A percentile compares a stretch with the other conserved stretches of the same genome.
These are phyloP conservation scores for Venturia oleaginea DNA, from an alignment of 2,329 filamentous ascomycete species.

Conservation along the genomic window DNA sequence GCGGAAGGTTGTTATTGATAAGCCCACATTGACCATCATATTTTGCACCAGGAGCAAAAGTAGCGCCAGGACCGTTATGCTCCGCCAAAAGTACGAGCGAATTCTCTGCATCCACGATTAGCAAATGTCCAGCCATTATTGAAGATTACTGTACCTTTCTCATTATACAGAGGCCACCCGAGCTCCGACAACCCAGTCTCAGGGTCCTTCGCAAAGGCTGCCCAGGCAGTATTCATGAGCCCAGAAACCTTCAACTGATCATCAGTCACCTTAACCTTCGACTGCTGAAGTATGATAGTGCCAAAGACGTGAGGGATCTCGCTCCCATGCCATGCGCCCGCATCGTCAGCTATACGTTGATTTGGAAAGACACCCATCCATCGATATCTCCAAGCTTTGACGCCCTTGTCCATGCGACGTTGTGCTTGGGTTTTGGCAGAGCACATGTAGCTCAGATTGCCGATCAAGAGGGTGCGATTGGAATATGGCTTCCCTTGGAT, in stretches of 20 bases:
- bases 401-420: neutral
- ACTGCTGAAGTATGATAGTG: neutral
- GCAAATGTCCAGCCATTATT: neutral
- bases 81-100: conserved; percentile 6
- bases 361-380: conserved; percentile 14
- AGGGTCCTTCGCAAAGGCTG: conserved; percentile 12
- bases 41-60: conserved; percentile 5
- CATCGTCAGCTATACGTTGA: neutral
- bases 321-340: conserved; percentile 6
- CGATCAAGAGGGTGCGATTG: neutral
- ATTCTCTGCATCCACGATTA: neutral
- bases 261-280: neutral
- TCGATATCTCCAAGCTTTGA: conserved; percentile 11
- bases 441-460: conserved; percentile 4
- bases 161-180: conserved; percentile 10
- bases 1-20: neutral
- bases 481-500: neutral
- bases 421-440: neutral
- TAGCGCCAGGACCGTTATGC: conserved; percentile 2
- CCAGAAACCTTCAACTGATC: neutral
- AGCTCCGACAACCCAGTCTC: conserved; percentile 13
- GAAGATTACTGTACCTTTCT: neutral
- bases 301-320: conserved; percentile 13
- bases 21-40: conserved; percentile 1
- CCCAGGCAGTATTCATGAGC: conserved; percentile 13